Base-by-base conservation (phyloP, 1,284 basidiomycete genomes). In the Pyrrhoderma noxium region DNA sequence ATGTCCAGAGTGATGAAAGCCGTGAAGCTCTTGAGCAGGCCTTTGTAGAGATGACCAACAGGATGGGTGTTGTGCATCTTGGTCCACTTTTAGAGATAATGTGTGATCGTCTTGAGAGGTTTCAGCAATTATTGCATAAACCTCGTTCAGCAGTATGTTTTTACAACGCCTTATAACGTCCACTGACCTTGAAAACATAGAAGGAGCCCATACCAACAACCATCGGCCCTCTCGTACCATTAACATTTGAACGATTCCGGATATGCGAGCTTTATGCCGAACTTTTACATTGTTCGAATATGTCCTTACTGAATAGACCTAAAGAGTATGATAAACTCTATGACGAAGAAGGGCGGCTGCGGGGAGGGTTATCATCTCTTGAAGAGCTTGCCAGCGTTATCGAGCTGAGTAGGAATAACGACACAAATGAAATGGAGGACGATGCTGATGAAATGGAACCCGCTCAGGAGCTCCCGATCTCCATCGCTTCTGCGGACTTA, bases 201-300 rank as follows among this genome's bases (percentile, higher is more conserved):
- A 74, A 76, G 62, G 80, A 79, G 0, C 75, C 79, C 4, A 72
- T 89, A 16, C 71, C 75, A n/a, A 89, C 88, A 0, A 85, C 88
- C 0, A 72, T 85, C 18, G 84, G 86, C 3, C 65, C 72, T 8
- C 79, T 90, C 42, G 71, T 76, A 1, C 93, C 95, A 0, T 77
- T 99, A 31, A 97, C 95, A 0, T 84, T 95, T 59, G 96, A 98
- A 65, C 83, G 96, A 3, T 97, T 94, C 67, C 82, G 95, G n/a
- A 92, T 99, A 62, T 90, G 93, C 64, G 96, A 99, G 68, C 77
- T 99, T 7, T 95, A 96, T 61, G 96, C 95, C 16, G 96, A 99
- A 66, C 78, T 99, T 13, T 70, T 99, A 13, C 96, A 99, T 64
- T 96, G 93, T 66, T 99, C 95, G 13, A 99, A 98, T 64, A 98